A percentile compares a stretch with the other conserved stretches of the same genome.
phyloP scores from a whole-genome alignment of 2,329 filamentous ascomycete species.

The Fusarium sp. region DNA sequence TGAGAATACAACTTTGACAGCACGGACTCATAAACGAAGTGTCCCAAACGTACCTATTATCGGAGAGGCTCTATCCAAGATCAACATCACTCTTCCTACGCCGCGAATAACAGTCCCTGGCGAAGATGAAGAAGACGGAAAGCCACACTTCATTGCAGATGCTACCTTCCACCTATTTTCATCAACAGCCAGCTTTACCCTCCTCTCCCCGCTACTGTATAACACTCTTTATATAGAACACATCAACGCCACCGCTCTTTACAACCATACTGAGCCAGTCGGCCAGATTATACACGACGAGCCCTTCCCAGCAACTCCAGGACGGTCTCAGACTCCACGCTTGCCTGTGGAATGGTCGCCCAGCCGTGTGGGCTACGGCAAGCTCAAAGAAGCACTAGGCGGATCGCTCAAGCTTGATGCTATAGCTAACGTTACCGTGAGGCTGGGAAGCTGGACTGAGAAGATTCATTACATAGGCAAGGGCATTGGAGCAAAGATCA shows the following conservation, averaged over 20 bases:
- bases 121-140: constrained; percentile 50
- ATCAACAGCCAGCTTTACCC: constrained; percentile 84
- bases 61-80: constrained; percentile 75
- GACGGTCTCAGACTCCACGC: constrained; percentile 75
- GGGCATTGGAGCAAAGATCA: constrained; percentile 73
- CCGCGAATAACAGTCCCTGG: constrained; percentile 73
- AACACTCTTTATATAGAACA: constrained; percentile 81
- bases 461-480: constrained; percentile 75
- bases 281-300: constrained; percentile 80
- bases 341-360: constrained; percentile 85
- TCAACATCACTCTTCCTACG: constrained; percentile 77
- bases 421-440: constrained; percentile 77
- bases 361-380: constrained; percentile 83
- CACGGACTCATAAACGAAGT: constrained; percentile 76
- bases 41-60: constrained; percentile 79
- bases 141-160: constrained; percentile 79
- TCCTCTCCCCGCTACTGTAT: constrained; percentile 80
- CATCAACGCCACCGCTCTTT: constrained; percentile 86
- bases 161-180: constrained; percentile 88
- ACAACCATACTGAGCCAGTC: constrained; percentile 81
- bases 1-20: constrained; percentile 81
- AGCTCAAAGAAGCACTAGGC: constrained; percentile 81
- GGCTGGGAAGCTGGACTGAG: constrained; percentile 80
- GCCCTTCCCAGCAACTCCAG: constrained; percentile 81
- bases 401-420: constrained; percentile 83